Percentiles rank a stretch among this genome's conserved stretches.
Evolutionary conservation across 2,329 filamentous ascomycete species (phyloP).

Genomic region (Penicillium verrucosum): DNA sequence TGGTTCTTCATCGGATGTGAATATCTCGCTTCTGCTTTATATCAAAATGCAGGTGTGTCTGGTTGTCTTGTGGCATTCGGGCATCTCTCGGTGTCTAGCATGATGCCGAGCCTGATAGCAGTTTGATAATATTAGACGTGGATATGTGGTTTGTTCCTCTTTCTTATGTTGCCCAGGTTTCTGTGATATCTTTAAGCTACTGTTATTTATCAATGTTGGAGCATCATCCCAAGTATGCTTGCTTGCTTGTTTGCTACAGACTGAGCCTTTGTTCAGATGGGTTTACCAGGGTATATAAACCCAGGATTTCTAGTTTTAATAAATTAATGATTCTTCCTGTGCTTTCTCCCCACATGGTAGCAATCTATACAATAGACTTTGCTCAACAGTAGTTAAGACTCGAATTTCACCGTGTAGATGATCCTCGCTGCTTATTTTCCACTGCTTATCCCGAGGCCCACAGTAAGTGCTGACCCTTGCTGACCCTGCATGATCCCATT

Average conservation of each 20-base stretch:
- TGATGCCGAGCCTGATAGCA: neutral
- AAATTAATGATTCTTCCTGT: no score
- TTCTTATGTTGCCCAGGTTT: neutral
- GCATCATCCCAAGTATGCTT: no score
- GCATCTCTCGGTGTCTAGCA: neutral
- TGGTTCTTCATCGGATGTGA: neutral
- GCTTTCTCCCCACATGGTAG: no score
- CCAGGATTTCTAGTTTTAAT: no score
- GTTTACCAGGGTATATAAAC: no score
- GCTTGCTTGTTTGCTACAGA: no score
- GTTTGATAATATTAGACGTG: neutral
- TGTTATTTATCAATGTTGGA: no score
- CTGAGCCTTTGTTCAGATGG: no score
- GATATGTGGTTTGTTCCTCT: neutral
- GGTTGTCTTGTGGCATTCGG: neutral
- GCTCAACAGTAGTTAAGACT: no score
- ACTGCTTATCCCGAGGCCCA: neutral
- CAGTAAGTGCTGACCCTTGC: neutral
- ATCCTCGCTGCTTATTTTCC: no score
- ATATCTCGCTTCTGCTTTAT: neutral
- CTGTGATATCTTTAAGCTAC: neutral
- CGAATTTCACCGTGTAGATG: no score
- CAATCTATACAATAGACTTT: no score
- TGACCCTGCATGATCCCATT: neutral
- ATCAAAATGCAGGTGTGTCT: neutral